Conservation (phyloP, 441 rosid genomes). For the Syzygium syzygioides region DNA sequence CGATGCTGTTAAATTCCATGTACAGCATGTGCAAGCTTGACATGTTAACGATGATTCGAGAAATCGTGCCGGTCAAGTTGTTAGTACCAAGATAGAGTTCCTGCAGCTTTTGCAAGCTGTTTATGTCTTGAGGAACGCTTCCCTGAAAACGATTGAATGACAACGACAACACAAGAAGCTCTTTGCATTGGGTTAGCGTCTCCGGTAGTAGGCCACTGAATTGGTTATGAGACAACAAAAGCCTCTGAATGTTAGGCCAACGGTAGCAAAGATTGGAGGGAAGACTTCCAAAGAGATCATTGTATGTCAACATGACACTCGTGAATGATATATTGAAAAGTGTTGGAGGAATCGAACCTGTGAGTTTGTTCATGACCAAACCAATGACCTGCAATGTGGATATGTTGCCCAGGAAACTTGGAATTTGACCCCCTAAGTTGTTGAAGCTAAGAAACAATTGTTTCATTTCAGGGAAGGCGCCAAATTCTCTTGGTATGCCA, state of each 20-base stretch:
- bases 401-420: not conserved
- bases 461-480: not conserved
- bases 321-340: not conserved
- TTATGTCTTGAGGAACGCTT: not conserved
- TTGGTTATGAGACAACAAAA: not conserved
- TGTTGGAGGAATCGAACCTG: not conserved
- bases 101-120: not conserved
- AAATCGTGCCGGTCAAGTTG: not conserved
- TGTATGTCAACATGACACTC: not conserved
- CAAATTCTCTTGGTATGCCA: not conserved
- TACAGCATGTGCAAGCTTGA: not conserved
- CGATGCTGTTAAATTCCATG: not conserved
- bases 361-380: not conserved
- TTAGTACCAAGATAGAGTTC: not conserved
- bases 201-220: not conserved
- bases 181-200: not conserved
- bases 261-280: not conserved
- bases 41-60: not conserved
- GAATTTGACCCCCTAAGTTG: not conserved
- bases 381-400: not conserved
- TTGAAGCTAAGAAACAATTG: not conserved
- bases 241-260: not conserved
- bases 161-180: not conserved
- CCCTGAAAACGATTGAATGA: not conserved
- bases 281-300: not conserved